phyloP scores from a whole-genome alignment of 257 asterid species.

The Lycium barbarum region DNA sequence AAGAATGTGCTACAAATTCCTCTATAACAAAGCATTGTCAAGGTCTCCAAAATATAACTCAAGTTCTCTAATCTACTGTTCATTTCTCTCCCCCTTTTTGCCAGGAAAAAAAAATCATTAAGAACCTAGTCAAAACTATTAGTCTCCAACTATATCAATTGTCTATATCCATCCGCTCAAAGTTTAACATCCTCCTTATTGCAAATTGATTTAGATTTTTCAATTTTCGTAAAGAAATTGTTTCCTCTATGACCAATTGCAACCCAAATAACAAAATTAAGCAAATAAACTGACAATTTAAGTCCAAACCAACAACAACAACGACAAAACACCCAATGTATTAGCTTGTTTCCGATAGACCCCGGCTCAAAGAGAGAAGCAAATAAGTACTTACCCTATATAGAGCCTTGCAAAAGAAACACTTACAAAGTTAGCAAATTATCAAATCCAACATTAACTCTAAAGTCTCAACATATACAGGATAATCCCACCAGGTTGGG shows the following conservation, averaged over 20 bases:
- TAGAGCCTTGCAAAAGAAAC: no score
- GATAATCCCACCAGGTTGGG: no score
- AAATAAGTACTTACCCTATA: no score
- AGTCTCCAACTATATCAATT: not conserved
- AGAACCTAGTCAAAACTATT: not conserved
- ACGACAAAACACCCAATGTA: no score
- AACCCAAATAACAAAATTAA: not conserved
- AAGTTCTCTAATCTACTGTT: not conserved
- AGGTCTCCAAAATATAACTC: conserved; percentile 49
- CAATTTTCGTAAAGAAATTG: not conserved
- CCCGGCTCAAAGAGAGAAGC: no score
- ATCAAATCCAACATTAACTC: no score
- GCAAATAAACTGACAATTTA: conserved; percentile 22
- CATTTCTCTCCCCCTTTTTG: not conserved
- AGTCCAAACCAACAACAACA: no score
- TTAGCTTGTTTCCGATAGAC: no score
- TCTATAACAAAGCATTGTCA: conserved; percentile 59
- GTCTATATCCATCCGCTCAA: not conserved
- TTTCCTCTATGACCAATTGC: not conserved
- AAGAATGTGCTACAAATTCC: conserved; percentile 99
- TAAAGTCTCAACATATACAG: no score
- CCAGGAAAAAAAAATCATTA: not conserved
- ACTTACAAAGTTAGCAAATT: no score
- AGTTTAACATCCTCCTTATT: not conserved
- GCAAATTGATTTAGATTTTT: not conserved